These are phyloP conservation scores for Taphrina populina DNA, from an alignment of 1,139 yeast species.

Conservation along the genomic window DNA sequence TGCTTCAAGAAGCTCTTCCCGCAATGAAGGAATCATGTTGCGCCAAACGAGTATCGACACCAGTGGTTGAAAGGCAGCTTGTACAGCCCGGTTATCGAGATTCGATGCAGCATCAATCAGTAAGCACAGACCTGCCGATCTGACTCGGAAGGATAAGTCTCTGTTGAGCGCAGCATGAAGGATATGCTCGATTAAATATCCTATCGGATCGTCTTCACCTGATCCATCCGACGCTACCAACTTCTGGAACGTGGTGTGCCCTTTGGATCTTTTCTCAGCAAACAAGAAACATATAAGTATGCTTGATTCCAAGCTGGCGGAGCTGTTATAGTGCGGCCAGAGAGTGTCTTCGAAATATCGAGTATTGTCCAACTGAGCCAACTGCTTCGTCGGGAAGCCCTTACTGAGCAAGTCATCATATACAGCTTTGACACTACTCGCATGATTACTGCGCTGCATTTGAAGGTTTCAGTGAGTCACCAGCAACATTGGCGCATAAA, in stretches of 20 bases:
- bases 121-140: background rate
- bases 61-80: slow-evolving; percentile 10
- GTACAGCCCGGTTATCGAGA: slow-evolving; percentile 5
- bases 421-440: no score
- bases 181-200: background rate
- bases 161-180: background rate
- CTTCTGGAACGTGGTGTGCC: background rate
- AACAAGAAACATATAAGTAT: background rate
- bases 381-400: background rate
- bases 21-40: background rate
- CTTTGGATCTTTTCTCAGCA: background rate
- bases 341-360: background rate
- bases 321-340: background rate
- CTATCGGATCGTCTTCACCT: background rate
- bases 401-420: slow-evolving; percentile 9
- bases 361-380: slow-evolving; percentile 2
- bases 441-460: no score
- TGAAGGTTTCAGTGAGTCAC: no score
- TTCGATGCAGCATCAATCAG: background rate
- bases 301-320: background rate
- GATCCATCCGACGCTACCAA: background rate
- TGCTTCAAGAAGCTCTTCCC: slow-evolving; percentile 9
- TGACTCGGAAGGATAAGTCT: slow-evolving; percentile 1
- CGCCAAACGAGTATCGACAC: slow-evolving; percentile 24
- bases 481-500: no score